Conservation (phyloP, 306 rosid species). For the Sphenostylis stenocarpa region DNA sequence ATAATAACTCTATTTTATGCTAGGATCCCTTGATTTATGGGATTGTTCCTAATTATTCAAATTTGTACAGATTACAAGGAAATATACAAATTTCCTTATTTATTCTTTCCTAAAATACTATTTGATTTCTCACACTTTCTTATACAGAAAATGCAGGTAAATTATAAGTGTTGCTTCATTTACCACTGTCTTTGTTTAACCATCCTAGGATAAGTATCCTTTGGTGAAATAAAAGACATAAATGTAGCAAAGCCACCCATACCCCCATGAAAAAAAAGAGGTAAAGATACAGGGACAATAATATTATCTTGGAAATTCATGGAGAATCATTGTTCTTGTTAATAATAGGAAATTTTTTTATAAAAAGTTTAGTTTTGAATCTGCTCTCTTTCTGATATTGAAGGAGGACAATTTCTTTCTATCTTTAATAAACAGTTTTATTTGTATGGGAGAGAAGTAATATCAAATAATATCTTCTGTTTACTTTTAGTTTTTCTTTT, state of each 20-base stretch:
- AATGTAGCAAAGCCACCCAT: neutral
- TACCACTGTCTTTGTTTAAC: neutral
- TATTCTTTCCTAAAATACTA: no score
- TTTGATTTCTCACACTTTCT: no score
- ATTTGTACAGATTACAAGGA: no score
- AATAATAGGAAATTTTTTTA: neutral
- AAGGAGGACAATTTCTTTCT: neutral
- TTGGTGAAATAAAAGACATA: neutral
- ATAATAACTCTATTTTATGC: no score
- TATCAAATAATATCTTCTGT: no score
- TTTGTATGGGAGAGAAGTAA: neutral
- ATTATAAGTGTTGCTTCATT: neutral
- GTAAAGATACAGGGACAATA: neutral
- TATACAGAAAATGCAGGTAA: constrained; percentile 1
- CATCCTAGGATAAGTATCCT: neutral
- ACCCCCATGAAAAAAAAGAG: neutral
- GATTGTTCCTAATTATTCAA: no score
- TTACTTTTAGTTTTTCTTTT: no score
- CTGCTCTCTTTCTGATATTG: neutral
- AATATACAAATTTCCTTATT: no score
- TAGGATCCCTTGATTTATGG: no score
- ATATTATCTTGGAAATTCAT: neutral
- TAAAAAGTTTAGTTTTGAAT: neutral
- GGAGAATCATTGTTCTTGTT: neutral
- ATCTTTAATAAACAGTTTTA: neutral